Base-by-base conservation (phyloP, 441 rosid species). In the Hura crepitans region DNA sequence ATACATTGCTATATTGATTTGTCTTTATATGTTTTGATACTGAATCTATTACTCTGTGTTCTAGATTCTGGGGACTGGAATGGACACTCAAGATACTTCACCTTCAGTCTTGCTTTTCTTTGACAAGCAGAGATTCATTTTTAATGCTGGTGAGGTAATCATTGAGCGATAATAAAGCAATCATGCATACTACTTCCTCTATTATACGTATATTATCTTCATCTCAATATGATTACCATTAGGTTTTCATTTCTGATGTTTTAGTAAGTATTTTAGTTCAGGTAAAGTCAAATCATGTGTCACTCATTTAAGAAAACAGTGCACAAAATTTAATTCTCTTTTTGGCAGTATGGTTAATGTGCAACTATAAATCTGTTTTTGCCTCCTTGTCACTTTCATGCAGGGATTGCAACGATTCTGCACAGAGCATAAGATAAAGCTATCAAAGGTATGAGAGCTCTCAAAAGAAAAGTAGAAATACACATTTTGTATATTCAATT, bases 381-480 rank as follows among this genome's bases (percentile, higher is more conserved):
- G 23, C 46, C 33, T 13, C 39, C 65, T 57, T 51, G 65, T 28
- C 39, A 49, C 12, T 72, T 7, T 45, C 62, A 68, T 77, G 57
- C 85, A 94, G 98, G 98, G 98, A 15, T 82, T 94, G 84, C 96
- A 88, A 75, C 87, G 97, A 62, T 94, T 90, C 80, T 94, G 97
- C 80, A 86, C 97, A 6, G 97, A 94, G 78, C 96, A 94, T 84
- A 90, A 85, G 80, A 85, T 94, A 62, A 92, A 87, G 78, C 74
- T 94, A 79, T 91, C 98, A 46, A 94, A 94, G 96, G 97, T 87
- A 71, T 43, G 71, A 11, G 18, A 69, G 62, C 17, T 12, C 18
- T 23, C 17, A 27, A 69, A 51, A 70, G 62, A 31, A 39, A 28
- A 14, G 27, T 11, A 62, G 18, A 25, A 12, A 22, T 9, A 27